A percentile compares a stretch with the other conserved stretches of the same genome.
phyloP scores from a whole-genome alignment of 2,329 filamentous ascomycete genomes.

The Penicillium sp. region DNA sequence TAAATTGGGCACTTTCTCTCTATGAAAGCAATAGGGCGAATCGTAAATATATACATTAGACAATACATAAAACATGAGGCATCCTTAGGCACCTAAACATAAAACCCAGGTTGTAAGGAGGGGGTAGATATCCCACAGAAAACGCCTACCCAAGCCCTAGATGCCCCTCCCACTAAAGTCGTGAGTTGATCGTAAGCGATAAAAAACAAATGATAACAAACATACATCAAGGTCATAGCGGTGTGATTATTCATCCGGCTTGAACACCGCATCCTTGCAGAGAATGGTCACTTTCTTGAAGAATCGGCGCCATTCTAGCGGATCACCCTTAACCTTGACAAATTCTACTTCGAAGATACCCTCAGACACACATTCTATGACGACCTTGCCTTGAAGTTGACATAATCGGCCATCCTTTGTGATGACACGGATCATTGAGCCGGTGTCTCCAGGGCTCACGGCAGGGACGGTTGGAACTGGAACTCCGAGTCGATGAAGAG shows the following conservation, averaged over 20 bases:
- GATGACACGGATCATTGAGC: slow-evolving; percentile 69
- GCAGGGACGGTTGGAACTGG: slow-evolving; percentile 58
- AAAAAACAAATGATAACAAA: not conserved
- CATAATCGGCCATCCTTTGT: slow-evolving; percentile 60
- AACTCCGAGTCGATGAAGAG: slow-evolving; percentile 82
- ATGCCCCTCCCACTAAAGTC: not conserved
- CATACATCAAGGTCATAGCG: not conserved
- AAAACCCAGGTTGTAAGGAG: not conserved
- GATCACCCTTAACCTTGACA: slow-evolving; percentile 92
- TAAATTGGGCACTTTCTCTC: not conserved
- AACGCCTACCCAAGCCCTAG: not conserved
- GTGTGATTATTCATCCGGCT: slow-evolving; percentile 46
- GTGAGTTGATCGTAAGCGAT: slow-evolving; percentile 1
- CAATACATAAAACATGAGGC: not conserved
- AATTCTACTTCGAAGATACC: slow-evolving; percentile 84
- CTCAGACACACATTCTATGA: slow-evolving; percentile 47
- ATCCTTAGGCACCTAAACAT: not conserved
- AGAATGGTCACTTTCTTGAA: slow-evolving; percentile 94
- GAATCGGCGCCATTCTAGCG: slow-evolving; percentile 91
- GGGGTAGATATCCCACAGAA: not conserved
- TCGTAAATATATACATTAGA: not conserved
- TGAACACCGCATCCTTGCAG: slow-evolving; percentile 81
- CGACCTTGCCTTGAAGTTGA: slow-evolving; percentile 45
- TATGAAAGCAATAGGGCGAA: not conserved
- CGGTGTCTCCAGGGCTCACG: slow-evolving; percentile 52